Conservation (phyloP, 2,329 filamentous ascomycete genomes). For the Xylariaceae sp. region DNA sequence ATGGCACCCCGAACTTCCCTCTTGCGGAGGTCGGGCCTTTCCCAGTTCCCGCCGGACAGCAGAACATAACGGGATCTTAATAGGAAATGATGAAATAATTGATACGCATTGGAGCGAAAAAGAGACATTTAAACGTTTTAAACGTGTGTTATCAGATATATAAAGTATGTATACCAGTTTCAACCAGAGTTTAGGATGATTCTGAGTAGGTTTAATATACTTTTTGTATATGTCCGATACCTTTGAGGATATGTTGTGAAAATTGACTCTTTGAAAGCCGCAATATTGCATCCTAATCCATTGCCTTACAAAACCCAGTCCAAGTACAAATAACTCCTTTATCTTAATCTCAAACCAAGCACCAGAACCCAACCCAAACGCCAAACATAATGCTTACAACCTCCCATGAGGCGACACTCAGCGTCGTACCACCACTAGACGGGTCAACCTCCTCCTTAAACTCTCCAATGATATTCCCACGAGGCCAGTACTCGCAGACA, state of each 20-base stretch:
- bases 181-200: too few species aligned
- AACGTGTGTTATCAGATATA: too few species aligned
- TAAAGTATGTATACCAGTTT: too few species aligned
- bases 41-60: constrained; percentile 30
- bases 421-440: background rate
- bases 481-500: constrained; percentile 67
- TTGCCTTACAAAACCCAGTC: background rate
- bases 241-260: too few species aligned
- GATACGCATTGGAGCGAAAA: background rate
- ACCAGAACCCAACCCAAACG: constrained; percentile 5
- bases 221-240: background rate
- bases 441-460: constrained; percentile 44
- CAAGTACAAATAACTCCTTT: background rate
- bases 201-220: too few species aligned
- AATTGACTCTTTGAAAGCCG: too few species aligned
- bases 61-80: constrained; percentile 14
- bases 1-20: constrained; percentile 33
- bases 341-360: background rate
- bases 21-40: constrained; percentile 34
- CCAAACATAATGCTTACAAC: background rate
- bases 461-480: constrained; percentile 57
- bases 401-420: constrained; percentile 1
- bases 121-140: background rate
- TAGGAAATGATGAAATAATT: background rate
- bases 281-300: too few species aligned